phyloP scores from a whole-genome alignment of 1,284 basidiomycete species.

The Mycena sp. region DNA sequence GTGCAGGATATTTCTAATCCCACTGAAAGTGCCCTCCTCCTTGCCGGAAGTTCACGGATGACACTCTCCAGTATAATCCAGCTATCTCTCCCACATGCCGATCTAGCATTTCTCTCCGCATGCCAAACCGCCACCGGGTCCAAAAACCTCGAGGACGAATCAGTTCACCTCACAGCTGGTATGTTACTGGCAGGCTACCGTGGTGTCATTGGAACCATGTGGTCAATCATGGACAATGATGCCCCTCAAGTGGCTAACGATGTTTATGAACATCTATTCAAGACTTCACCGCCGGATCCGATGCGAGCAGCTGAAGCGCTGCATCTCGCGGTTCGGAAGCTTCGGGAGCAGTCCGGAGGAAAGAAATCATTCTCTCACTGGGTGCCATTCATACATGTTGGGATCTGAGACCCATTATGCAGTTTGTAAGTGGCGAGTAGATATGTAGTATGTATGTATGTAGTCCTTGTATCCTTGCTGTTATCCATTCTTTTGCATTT shows the following conservation, averaged over 20 bases:
- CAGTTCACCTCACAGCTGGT: conserved; percentile 37
- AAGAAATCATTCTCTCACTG: too few relatives aligned
- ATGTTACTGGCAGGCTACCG: conserved; percentile 38
- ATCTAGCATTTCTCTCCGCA: conserved; percentile 40
- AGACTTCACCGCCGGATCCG: conserved; percentile 1
- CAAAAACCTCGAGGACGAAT: conserved; percentile 29
- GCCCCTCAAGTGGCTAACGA: conserved; percentile 28
- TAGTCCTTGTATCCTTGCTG: too few relatives aligned
- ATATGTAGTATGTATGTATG: too few relatives aligned
- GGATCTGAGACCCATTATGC: too few relatives aligned
- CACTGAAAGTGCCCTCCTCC: conserved; percentile 8
- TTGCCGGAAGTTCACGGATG: background rate
- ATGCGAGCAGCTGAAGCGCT: background rate
- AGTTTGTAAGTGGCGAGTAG: too few relatives aligned
- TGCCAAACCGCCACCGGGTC: conserved; percentile 39
- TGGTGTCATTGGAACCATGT: conserved; percentile 39
- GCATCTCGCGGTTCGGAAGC: conserved; percentile 5
- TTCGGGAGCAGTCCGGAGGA: background rate
- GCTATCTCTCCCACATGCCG: conserved; percentile 20
- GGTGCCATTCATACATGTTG: too few relatives aligned
- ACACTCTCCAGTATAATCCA: conserved; percentile 7
- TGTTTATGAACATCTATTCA: conserved; percentile 23
- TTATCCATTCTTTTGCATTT: too few relatives aligned
- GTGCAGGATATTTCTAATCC: background rate
- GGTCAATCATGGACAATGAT: conserved; percentile 33